Evolutionary conservation across 2,329 filamentous ascomycete species (phyloP).

Genomic region (Clarireedia sp.): DNA sequence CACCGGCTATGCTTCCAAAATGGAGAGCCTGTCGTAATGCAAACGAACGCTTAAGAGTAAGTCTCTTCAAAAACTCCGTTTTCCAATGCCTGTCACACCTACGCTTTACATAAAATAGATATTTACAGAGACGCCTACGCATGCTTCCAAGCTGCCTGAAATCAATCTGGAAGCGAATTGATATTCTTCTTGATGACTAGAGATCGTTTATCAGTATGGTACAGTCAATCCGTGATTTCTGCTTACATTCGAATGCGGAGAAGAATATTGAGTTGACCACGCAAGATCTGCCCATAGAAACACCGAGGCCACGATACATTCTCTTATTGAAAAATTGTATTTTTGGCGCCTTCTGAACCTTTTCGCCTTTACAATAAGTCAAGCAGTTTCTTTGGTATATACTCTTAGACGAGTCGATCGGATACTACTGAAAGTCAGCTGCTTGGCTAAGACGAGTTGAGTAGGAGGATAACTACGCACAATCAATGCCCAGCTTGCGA

Average conservation of each 20-base stretch:
- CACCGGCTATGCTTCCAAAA: too few relatives aligned
- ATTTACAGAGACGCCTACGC: constrained; percentile 5
- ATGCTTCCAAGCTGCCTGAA: constrained; percentile 5
- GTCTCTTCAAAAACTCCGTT: constrained; percentile 4
- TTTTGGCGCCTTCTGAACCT: constrained; percentile 55
- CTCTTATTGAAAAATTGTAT: constrained; percentile 70
- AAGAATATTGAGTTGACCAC: constrained; percentile 86
- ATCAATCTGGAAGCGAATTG: constrained; percentile 28
- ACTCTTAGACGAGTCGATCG: constrained; percentile 76
- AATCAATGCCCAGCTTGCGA: constrained; percentile 66
- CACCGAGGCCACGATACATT: constrained; percentile 77
- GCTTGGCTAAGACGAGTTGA: background rate
- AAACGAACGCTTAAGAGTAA: background rate
- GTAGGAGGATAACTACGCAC: background rate
- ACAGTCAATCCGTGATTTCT: background rate
- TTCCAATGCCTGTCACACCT: constrained; percentile 4
- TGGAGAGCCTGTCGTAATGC: background rate
- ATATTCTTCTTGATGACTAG: constrained; percentile 57
- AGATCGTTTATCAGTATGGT: background rate
- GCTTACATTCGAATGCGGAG: constrained; percentile 63
- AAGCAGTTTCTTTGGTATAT: constrained; percentile 79
- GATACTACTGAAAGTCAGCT: constrained; percentile 28
- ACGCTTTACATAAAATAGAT: constrained; percentile 6
- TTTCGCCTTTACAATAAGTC: constrained; percentile 57
- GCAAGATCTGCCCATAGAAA: constrained; percentile 76